Percentiles rank a stretch among this genome's conserved stretches.
Evolutionary conservation across 257 asterid species (phyloP).

Genomic region (Henckelia pumila): DNA sequence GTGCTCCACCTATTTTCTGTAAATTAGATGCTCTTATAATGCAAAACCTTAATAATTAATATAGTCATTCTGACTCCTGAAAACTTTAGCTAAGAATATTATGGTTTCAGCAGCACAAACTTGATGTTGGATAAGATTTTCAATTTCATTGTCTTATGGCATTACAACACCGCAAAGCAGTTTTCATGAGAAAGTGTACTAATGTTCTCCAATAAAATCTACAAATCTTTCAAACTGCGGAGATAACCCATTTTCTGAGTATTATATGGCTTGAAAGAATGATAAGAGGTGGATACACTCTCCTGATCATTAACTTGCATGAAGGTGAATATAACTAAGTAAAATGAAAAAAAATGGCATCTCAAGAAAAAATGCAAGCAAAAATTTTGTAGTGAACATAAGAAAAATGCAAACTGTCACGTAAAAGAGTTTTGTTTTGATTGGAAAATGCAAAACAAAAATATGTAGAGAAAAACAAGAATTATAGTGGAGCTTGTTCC

Average conservation of each 20-base stretch:
- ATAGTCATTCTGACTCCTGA: background rate
- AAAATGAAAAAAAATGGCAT: slow-evolving; percentile 4
- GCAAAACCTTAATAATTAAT: background rate
- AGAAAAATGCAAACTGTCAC: background rate
- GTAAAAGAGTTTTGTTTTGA: background rate
- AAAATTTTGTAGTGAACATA: background rate
- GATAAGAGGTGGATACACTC: background rate
- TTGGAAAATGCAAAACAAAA: background rate
- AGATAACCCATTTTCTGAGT: background rate
- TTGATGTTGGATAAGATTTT: background rate
- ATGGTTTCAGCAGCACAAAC: background rate
- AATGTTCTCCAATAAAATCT: background rate
- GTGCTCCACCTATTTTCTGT: background rate
- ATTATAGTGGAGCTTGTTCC: background rate
- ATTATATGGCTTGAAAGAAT: background rate
- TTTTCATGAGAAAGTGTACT: background rate
- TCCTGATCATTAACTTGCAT: background rate
- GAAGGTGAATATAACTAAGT: background rate
- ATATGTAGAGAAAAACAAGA: slow-evolving; percentile 1
- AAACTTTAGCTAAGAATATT: background rate
- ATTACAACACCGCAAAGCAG: background rate
- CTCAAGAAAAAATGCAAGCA: background rate
- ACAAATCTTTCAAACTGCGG: background rate
- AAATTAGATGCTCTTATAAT: background rate
- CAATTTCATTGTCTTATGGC: background rate